phyloP scores from a whole-genome alignment of 2,329 filamentous ascomycete species.

The Botrytis fabae region DNA sequence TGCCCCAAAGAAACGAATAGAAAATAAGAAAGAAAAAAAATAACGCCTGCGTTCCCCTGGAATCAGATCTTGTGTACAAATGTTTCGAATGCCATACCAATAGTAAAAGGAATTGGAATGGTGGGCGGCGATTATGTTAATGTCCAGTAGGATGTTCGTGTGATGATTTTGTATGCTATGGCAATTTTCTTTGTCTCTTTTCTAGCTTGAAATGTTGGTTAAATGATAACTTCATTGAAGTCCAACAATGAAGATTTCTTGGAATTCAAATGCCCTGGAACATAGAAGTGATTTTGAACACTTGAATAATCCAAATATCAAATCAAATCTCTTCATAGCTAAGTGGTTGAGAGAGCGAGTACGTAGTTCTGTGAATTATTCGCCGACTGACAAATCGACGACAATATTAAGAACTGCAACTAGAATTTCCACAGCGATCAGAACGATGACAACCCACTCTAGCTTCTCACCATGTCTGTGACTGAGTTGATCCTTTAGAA shows the following conservation, averaged over 20 bases:
- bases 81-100: neutral
- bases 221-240: neutral
- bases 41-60: neutral
- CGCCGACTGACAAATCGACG: constrained; percentile 81
- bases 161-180: neutral
- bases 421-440: constrained; percentile 93
- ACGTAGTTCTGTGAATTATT: neutral
- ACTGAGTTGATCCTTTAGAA: constrained; percentile 92
- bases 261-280: neutral
- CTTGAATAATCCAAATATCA: neutral
- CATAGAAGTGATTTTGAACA: neutral
- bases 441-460: constrained; percentile 91
- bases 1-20: neutral
- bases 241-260: neutral
- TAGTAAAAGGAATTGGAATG: neutral
- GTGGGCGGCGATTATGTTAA: neutral
- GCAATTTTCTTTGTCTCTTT: neutral
- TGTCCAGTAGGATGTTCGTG: neutral
- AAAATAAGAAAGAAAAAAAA: neutral
- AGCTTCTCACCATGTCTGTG: constrained; percentile 88
- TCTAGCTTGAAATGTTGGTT: neutral
- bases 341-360: neutral
- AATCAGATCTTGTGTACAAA: neutral
- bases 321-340: neutral
- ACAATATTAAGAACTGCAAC: constrained; percentile 93